phyloP scores from a whole-genome alignment of 305 asterid species.

The Fraxinus xanthoxyloides region DNA sequence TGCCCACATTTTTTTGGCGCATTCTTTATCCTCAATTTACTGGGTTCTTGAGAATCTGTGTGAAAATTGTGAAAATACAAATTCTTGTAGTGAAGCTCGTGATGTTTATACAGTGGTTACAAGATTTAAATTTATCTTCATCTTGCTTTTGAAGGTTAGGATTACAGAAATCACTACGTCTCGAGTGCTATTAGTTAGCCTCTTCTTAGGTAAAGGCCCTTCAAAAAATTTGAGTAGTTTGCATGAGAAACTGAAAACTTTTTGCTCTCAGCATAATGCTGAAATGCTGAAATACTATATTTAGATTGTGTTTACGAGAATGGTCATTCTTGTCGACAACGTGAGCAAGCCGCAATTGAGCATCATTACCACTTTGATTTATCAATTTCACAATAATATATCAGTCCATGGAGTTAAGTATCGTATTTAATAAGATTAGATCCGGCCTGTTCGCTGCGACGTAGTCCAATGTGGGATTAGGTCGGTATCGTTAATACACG shows the following conservation, averaged over 20 bases:
- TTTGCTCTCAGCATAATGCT: background rate
- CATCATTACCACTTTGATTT: background rate
- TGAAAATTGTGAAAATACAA: background rate
- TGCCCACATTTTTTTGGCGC: background rate
- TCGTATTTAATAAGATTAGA: background rate
- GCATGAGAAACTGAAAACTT: background rate
- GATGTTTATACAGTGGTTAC: background rate
- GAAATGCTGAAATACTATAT: background rate
- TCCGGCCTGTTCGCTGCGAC: background rate
- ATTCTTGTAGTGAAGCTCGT: background rate
- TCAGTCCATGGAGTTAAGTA: background rate
- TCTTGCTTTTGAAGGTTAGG: background rate
- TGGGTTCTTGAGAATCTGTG: background rate
- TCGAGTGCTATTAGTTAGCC: background rate
- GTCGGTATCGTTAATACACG: background rate
- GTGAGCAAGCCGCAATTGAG: background rate
- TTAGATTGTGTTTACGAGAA: background rate
- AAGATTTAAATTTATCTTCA: background rate
- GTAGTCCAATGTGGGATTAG: background rate
- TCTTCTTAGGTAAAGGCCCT: background rate
- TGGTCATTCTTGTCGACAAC: background rate
- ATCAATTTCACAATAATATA: background rate
- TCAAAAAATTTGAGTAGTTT: background rate
- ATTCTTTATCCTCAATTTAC: background rate
- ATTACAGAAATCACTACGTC: background rate